phyloP scores from a whole-genome alignment of 2,329 filamentous ascomycete species.

The Chaetomiaceae sp. region DNA sequence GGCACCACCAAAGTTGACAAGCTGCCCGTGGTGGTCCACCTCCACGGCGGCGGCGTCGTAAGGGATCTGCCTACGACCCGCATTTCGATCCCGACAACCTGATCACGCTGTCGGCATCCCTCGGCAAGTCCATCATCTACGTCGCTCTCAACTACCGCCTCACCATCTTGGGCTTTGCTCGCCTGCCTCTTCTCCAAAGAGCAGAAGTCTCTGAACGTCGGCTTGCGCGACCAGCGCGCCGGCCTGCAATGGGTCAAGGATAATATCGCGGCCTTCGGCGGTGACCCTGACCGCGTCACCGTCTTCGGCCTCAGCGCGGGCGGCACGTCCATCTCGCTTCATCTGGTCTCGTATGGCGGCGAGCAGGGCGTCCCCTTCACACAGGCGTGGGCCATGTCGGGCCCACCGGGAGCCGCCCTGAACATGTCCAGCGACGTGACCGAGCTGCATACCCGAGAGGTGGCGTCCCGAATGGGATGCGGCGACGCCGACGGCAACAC shows the following conservation, averaged over 20 bases:
- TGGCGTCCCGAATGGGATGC: constrained; percentile 22
- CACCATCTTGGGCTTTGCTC: neutral
- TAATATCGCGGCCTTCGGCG: neutral
- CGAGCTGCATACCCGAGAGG: constrained; percentile 24
- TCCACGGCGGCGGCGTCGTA: neutral
- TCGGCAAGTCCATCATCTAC: neutral
- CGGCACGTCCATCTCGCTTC: neutral
- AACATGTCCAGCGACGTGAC: constrained; percentile 28
- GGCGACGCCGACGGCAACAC: constrained; percentile 8
- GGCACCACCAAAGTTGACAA: neutral
- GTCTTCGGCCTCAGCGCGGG: neutral
- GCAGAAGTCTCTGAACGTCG: neutral
- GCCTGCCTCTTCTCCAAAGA: neutral
- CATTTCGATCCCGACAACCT: neutral
- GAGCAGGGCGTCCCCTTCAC: neutral
- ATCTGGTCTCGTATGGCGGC: neutral
- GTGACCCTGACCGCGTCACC: neutral
- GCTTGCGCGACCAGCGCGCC: neutral
- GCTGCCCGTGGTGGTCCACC: neutral
- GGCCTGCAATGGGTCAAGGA: neutral
- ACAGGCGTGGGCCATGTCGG: constrained; percentile 15
- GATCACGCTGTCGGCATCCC: neutral
- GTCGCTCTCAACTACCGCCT: neutral
- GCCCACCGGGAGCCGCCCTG: constrained; percentile 30
- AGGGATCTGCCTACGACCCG: neutral